Conservation (phyloP, 768 basidiomycete species). For the Tephrocybe sp. region DNA sequence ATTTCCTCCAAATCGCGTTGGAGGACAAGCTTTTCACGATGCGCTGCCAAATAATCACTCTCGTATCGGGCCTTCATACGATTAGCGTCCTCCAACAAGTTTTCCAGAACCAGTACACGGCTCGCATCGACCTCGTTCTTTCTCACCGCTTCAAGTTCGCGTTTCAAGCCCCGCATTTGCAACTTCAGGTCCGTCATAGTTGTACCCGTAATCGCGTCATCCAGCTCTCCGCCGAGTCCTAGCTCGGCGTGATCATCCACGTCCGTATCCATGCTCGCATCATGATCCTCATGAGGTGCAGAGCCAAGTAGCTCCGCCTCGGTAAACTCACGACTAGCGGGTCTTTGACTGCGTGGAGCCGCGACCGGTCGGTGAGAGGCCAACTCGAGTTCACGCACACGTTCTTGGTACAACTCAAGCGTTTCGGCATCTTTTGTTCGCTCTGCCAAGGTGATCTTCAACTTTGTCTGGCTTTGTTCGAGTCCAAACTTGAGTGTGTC, state of each 20-base stretch:
- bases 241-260: constrained; percentile 42
- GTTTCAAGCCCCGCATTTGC: constrained; percentile 74
- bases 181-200: constrained; percentile 93
- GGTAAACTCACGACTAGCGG: constrained; percentile 17
- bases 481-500: constrained; percentile 74
- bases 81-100: constrained; percentile 87
- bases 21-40: constrained; percentile 77
- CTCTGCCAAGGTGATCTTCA: constrained; percentile 68
- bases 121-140: constrained; percentile 78
- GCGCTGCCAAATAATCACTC: constrained; percentile 78
- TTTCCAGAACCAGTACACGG: constrained; percentile 82
- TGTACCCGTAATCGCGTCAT: constrained; percentile 77
- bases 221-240: constrained; percentile 82
- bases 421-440: constrained; percentile 79
- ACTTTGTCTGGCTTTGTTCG: constrained; percentile 67
- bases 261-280: constrained; percentile 16
- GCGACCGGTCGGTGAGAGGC: constrained; percentile 47
- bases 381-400: constrained; percentile 84
- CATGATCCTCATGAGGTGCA: not conserved
- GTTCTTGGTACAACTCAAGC: constrained; percentile 86
- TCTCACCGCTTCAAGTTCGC: constrained; percentile 74
- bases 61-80: constrained; percentile 89
- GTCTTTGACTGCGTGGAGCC: constrained; percentile 18
- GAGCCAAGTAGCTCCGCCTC: constrained; percentile 30
- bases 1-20: constrained; percentile 88